phyloP scores from a whole-genome alignment of 306 rosid genomes.

The Styphnolobium japonicum region DNA sequence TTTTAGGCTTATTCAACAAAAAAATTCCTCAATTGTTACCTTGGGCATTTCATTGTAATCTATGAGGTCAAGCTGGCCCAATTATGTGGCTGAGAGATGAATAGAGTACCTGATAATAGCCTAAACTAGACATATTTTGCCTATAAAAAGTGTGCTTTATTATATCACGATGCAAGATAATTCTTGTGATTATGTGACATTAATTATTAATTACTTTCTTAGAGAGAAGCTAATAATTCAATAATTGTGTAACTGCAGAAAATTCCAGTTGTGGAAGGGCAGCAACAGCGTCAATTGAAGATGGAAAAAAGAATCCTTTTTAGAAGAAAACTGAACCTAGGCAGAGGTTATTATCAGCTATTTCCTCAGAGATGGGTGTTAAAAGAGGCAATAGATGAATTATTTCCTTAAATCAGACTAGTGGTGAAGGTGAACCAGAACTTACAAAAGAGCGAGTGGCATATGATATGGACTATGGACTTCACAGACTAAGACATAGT shows the following conservation, averaged over 20 bases:
- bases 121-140: too few species aligned
- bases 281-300: slow-evolving; percentile 60
- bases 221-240: too few species aligned
- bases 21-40: too few species aligned
- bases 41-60: slow-evolving; percentile 25
- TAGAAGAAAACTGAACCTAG: slow-evolving; percentile 57
- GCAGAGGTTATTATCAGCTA: slow-evolving; percentile 53
- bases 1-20: too few species aligned
- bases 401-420: slow-evolving; percentile 29
- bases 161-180: too few species aligned
- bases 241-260: too few species aligned
- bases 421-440: slow-evolving; percentile 26
- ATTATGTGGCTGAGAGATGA: slow-evolving; percentile 16
- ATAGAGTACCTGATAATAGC: too few species aligned
- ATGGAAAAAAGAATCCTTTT: slow-evolving; percentile 63
- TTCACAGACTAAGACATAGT: slow-evolving; percentile 72
- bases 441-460: slow-evolving; percentile 64
- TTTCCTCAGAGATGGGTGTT: slow-evolving; percentile 44
- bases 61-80: slow-evolving; percentile 27
- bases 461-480: slow-evolving; percentile 69
- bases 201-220: too few species aligned
- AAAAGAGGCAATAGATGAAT: slow-evolving; percentile 63
- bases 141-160: too few species aligned
- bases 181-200: too few species aligned
- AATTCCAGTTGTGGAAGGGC: too few species aligned